Percentiles rank a stretch among this genome's conserved stretches.
Conservation (phyloP, 768 basidiomycete species). For the Kwoniella sp. region DNA sequence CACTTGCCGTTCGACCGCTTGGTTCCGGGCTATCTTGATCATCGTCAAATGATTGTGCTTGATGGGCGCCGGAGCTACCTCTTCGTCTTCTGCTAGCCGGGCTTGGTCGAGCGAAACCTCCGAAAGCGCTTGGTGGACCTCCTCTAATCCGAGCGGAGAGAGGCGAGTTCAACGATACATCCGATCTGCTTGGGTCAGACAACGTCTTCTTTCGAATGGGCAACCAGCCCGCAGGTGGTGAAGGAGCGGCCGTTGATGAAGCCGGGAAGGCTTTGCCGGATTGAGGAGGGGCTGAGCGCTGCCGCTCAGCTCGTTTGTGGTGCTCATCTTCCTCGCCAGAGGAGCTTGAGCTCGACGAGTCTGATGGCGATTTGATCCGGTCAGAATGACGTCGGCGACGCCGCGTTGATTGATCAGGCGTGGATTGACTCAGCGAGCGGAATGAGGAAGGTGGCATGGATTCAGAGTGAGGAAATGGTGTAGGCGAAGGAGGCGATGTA, state of each 20-base stretch:
- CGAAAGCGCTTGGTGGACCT: constrained; percentile 39
- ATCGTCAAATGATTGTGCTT: constrained; percentile 23
- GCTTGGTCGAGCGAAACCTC: constrained; percentile 44
- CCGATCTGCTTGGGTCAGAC: constrained; percentile 26
- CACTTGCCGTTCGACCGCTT: background rate
- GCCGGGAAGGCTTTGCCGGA: constrained; percentile 25
- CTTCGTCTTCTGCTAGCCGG: constrained; percentile 39
- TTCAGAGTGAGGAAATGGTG: constrained; percentile 27
- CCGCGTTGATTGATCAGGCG: constrained; percentile 25
- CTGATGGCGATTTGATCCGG: constrained; percentile 40
- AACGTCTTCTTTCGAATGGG: constrained; percentile 32
- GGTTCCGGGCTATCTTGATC: constrained; percentile 22
- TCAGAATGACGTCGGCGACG: constrained; percentile 34
- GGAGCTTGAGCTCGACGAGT: constrained; percentile 35
- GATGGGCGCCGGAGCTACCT: constrained; percentile 27
- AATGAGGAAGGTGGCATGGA: constrained; percentile 42
- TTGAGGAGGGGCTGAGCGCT: constrained; percentile 30
- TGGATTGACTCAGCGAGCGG: constrained; percentile 24
- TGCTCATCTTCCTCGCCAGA: constrained; percentile 24
- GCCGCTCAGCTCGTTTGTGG: constrained; percentile 11
- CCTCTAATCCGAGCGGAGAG: constrained; percentile 31
- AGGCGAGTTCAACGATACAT: constrained; percentile 29
- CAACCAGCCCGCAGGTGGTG: constrained; percentile 21
- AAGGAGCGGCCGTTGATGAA: constrained; percentile 10
- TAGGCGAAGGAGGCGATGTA: constrained; percentile 27